phyloP scores from a whole-genome alignment of 257 asterid genomes.

The Rauvolfia tetraphylla region DNA sequence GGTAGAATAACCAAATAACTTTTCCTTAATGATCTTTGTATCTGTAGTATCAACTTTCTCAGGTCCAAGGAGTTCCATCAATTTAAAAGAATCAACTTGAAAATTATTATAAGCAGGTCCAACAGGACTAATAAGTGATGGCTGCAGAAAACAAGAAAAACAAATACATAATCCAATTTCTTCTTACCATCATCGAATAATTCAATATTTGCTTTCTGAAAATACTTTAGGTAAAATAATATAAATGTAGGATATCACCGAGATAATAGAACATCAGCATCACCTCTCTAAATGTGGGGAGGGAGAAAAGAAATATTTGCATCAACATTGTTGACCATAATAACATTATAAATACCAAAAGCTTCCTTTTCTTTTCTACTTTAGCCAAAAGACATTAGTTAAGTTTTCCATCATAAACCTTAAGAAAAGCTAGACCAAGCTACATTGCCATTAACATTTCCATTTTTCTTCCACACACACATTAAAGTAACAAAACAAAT shows the following conservation, averaged over 20 bases:
- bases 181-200: slow-evolving; percentile 1
- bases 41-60: slow-evolving; percentile 87
- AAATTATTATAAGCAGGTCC: slow-evolving; percentile 66
- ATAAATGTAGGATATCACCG: not conserved
- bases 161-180: slow-evolving; percentile 8
- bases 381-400: not conserved
- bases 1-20: slow-evolving; percentile 89
- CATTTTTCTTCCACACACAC: not conserved
- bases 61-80: slow-evolving; percentile 92
- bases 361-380: not conserved
- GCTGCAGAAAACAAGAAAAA: slow-evolving; percentile 34
- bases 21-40: slow-evolving; percentile 71
- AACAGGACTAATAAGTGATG: slow-evolving; percentile 38
- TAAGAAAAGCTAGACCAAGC: not conserved
- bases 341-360: too few relatives aligned
- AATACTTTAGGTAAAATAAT: not conserved
- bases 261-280: not conserved
- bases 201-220: not conserved
- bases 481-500: not conserved
- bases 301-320: too few relatives aligned
- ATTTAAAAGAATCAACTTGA: slow-evolving; percentile 86
- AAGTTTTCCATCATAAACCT: not conserved
- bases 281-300: not conserved
- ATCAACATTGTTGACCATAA: too few relatives aligned
- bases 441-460: not conserved